A percentile compares a stretch with the other conserved stretches of the same genome.
phyloP scores from a whole-genome alignment of 208 protist genomes.

The Trypanosoma avium region DNA sequence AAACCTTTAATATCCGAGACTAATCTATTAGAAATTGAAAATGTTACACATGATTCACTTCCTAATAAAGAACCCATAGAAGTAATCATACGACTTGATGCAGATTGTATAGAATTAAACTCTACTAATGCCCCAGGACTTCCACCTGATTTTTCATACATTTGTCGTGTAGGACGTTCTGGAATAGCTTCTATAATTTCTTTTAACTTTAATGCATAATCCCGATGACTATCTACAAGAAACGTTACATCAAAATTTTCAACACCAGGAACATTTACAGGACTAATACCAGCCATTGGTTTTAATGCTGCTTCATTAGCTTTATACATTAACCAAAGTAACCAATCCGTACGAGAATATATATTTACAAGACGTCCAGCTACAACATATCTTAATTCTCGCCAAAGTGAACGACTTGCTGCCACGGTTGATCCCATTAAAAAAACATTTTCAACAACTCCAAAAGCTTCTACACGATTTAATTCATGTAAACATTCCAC shows the following conservation, averaged over 20 bases:
- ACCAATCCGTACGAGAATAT: constrained; percentile 82
- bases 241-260: constrained; percentile 83
- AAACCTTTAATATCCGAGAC: constrained; percentile 10
- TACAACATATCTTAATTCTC: constrained; percentile 55
- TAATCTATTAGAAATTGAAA: constrained; percentile 21
- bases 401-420: constrained; percentile 58
- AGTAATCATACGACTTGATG: constrained; percentile 9
- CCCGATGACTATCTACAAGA: constrained; percentile 55
- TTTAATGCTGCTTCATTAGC: constrained; percentile 63
- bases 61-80: constrained; percentile 6
- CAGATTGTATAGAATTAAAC: background rate
- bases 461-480: constrained; percentile 43
- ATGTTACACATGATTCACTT: background rate
- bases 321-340: constrained; percentile 82
- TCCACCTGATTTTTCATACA: constrained; percentile 12
- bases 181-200: constrained; percentile 39
- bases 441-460: constrained; percentile 86
- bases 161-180: constrained; percentile 13
- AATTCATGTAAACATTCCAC: constrained; percentile 80
- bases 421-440: constrained; percentile 70
- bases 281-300: constrained; percentile 75
- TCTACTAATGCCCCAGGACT: constrained; percentile 19
- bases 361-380: constrained; percentile 88
- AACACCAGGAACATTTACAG: constrained; percentile 75
- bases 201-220: constrained; percentile 57